A percentile compares a stretch with the other conserved stretches of the same genome.
phyloP scores from a whole-genome alignment of 495 filamentous ascomycete genomes.

The Tuber brumale region DNA sequence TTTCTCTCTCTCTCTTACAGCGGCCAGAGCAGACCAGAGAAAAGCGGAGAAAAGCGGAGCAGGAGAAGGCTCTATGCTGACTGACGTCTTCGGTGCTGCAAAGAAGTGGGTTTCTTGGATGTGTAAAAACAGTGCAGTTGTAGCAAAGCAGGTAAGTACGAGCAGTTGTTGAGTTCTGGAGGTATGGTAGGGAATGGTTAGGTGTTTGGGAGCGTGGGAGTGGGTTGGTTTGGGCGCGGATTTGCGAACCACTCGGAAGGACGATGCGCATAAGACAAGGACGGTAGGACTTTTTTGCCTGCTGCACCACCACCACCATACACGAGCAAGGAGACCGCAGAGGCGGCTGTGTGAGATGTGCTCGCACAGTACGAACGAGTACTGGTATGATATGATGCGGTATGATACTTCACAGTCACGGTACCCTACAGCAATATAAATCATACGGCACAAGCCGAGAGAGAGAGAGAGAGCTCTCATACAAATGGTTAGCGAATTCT shows the following conservation, averaged over 20 bases:
- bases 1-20: not conserved
- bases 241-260: constrained; percentile 3
- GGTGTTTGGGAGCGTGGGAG: not conserved
- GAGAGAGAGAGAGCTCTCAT: not conserved
- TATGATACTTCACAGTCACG: not conserved
- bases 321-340: not conserved
- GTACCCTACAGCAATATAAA: not conserved
- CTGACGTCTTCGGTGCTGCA: not conserved
- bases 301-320: not conserved
- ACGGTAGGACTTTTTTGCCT: not conserved
- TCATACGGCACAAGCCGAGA: not conserved
- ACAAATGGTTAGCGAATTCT: not conserved
- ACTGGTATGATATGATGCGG: not conserved
- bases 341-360: not conserved
- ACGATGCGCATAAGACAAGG: not conserved
- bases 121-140: not conserved
- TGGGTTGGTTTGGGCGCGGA: not conserved
- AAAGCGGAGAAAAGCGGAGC: not conserved
- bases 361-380: no score
- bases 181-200: not conserved
- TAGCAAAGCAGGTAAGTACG: not conserved
- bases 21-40: not conserved
- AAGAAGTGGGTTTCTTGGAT: not conserved
- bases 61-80: not conserved
- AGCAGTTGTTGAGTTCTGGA: not conserved